These are phyloP conservation scores for Klebsormidium nitens DNA, from an alignment of 139 green algal genomes.

Conservation along the genomic window DNA sequence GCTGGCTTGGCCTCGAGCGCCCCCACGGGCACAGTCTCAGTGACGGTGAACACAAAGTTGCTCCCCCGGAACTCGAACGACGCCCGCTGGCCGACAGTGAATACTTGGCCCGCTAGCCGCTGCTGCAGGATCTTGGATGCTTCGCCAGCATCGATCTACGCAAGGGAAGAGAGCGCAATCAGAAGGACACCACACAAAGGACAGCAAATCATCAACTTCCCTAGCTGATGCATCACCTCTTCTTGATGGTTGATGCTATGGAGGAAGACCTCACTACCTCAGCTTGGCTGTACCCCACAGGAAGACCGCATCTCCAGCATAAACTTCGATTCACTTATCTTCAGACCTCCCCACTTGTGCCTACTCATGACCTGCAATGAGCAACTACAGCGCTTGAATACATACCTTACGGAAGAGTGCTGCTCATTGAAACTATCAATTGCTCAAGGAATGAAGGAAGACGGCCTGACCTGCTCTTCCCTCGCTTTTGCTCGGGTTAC, in stretches of 20 bases:
- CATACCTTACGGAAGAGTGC: background rate
- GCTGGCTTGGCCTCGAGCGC: background rate
- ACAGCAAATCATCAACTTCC: no score
- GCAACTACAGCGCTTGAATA: background rate
- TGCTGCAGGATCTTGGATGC: no score
- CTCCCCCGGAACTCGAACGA: constrained; percentile 79
- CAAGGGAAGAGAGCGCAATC: no score
- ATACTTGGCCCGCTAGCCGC: constrained; percentile 1
- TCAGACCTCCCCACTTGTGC: no score
- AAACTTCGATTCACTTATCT: no score
- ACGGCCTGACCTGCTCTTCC: constrained; percentile 10
- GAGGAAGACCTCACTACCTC: background rate
- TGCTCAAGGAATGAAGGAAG: background rate
- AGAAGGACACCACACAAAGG: no score
- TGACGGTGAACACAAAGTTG: constrained; percentile 72
- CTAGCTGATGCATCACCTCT: background rate
- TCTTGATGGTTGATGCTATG: background rate
- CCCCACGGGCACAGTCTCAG: constrained; percentile 43
- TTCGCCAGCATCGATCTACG: no score
- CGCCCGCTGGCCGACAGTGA: constrained; percentile 68
- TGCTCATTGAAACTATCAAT: background rate
- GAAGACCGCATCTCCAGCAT: background rate
- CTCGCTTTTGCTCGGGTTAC: constrained; percentile 46
- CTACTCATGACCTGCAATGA: no score
- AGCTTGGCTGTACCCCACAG: background rate